A percentile compares a stretch with the other conserved stretches of the same genome.
Evolutionary conservation across 2,329 filamentous ascomycete genomes (phyloP).

Genomic region (Cercospora sojina): DNA sequence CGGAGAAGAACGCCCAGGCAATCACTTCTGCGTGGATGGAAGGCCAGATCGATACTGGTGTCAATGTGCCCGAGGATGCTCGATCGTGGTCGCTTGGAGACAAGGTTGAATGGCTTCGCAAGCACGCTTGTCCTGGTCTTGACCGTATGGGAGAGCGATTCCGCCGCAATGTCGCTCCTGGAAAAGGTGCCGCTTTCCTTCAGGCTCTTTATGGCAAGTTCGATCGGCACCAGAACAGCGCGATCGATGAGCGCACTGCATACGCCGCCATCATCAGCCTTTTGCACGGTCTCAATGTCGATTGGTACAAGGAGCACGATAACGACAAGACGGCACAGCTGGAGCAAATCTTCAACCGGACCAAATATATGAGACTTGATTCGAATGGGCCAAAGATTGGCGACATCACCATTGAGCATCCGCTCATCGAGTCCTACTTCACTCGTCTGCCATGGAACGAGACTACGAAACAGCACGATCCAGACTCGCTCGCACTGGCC

Average conservation of each 20-base stretch:
- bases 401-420: conserved; percentile 70
- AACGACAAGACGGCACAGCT: conserved; percentile 76
- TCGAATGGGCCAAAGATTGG: conserved; percentile 85
- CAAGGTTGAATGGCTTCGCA: conserved; percentile 64
- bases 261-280: conserved; percentile 59
- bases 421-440: conserved; percentile 92
- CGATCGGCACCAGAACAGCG: conserved; percentile 52
- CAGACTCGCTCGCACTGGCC: conserved; percentile 74
- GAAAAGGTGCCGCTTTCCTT: conserved; percentile 66
- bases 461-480: conserved; percentile 71
- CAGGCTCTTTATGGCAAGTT: conserved; percentile 68
- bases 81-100: conserved; percentile 57
- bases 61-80: conserved; percentile 54
- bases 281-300: conserved; percentile 80
- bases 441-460: conserved; percentile 80
- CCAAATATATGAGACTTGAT: conserved; percentile 93
- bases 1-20: conserved; percentile 68
- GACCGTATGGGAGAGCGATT: conserved; percentile 80
- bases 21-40: conserved; percentile 70
- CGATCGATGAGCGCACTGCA: conserved; percentile 53
- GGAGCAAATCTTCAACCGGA: conserved; percentile 87
- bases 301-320: conserved; percentile 91
- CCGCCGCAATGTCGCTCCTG: conserved; percentile 68
- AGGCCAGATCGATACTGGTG: conserved; percentile 57
- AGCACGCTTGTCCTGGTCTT: conserved; percentile 67